Percentiles rank a stretch among this genome's conserved stretches.
These are phyloP conservation scores for Fusarium poae DNA, from an alignment of 2,329 filamentous ascomycete genomes.

Conservation along the genomic window DNA sequence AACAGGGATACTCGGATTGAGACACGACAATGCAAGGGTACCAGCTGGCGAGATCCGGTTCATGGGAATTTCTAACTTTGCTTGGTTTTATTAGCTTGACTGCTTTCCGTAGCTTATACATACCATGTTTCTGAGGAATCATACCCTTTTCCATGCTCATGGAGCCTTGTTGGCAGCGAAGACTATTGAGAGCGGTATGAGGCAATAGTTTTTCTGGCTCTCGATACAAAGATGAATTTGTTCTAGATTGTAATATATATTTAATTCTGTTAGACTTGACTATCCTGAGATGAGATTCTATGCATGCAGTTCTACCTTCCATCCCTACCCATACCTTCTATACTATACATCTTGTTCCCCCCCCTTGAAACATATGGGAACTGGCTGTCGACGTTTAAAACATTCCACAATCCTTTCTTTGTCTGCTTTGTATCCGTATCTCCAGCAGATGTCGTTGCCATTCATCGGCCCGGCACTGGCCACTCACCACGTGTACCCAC, in stretches of 20 bases:
- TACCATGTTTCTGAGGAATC: no score
- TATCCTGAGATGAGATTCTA: conserved; percentile 46
- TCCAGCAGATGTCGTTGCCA: conserved; percentile 5
- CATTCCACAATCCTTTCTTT: conserved; percentile 15
- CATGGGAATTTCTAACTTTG: conserved; percentile 4
- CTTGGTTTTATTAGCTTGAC: conserved; percentile 16
- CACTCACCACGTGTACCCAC: conserved; percentile 27
- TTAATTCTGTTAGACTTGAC: neutral
- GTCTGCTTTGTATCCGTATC: no score
- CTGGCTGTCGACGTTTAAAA: conserved; percentile 4
- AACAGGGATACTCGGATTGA: conserved; percentile 21
- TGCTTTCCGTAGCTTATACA: neutral
- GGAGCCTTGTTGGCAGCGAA: conserved; percentile 1
- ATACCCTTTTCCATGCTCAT: conserved; percentile 6
- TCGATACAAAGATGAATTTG: conserved; percentile 1
- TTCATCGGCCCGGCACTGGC: conserved; percentile 32
- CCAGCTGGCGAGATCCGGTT: conserved; percentile 11
- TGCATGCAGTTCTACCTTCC: conserved; percentile 19
- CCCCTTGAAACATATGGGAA: conserved; percentile 17
- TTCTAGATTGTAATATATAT: conserved; percentile 26
- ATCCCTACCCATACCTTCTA: conserved; percentile 1
- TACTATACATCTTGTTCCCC: conserved; percentile 21
- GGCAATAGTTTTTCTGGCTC: neutral
- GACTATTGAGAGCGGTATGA: conserved; percentile 7
- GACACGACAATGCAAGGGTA: conserved; percentile 8